Base-by-base conservation (phyloP, 441 rosid species). In the Erodium moschatum region DNA sequence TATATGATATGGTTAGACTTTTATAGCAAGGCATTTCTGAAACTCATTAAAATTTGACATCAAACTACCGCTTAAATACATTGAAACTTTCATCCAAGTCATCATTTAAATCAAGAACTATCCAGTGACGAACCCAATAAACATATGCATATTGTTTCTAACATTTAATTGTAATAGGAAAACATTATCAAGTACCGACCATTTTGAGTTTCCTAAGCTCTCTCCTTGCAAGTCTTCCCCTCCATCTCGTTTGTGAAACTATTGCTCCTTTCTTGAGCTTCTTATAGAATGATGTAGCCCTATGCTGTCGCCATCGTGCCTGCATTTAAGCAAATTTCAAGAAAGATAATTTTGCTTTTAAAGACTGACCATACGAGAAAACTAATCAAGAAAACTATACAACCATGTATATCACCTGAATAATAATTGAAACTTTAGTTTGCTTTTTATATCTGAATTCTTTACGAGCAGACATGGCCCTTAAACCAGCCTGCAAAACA, bases 201-300 rank as follows among this genome's bases (percentile, higher is more conserved):
- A 91, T 86, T 88, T 90, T 91, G 75, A 94, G 96, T 85, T 88
- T 86, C 80, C 96, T 80, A 58, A 94, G 99, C 73, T 86, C 97
- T 75, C 69, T 86, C 79, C 78, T 80, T 13, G 88, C 99, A 78
- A 85, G 74, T 80, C 76, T 89, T 71, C 97, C 92, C 72, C 99
- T 91, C 97, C 99, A 91, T 79, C 92, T 81, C 70, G 90, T 85
- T 77, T 94, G 99, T 15, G 97, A 71, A 44, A 86, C 67, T 71
- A 89, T 76, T 2, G 79, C 84, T 77, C 97, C 96, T 80, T 80
- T 87, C 83, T 79, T 74, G 71, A 95, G 97, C 83, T 76, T 89
- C 79, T 80, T 87, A 77, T 86, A 91, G 80, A 87, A 86, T 18
- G 79, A 75, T 61, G 74, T 44, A 69, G 83, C 84, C 82, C 72